Evolutionary conservation across 2,329 filamentous ascomycete genomes (phyloP).

Genomic region (Verticillium nonalfalfae): DNA sequence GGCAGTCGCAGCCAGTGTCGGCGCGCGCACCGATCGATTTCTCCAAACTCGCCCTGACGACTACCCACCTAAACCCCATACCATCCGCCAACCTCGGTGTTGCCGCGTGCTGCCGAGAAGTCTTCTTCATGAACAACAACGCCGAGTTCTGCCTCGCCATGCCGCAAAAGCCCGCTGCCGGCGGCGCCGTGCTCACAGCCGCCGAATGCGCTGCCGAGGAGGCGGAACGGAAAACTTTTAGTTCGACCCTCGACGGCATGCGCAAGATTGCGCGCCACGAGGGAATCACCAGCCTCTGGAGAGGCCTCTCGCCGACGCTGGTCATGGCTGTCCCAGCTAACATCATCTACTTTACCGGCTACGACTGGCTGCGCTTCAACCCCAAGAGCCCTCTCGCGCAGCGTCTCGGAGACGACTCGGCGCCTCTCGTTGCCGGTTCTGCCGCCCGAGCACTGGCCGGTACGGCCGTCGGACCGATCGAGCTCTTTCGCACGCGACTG

Average conservation of each 20-base stretch:
- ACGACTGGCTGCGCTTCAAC: slow-evolving; percentile 85
- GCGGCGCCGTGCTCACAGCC: slow-evolving; percentile 39
- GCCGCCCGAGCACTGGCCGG: slow-evolving; percentile 75
- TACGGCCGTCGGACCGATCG: slow-evolving; percentile 78
- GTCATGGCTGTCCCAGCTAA: slow-evolving; percentile 93
- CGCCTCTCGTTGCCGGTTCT: slow-evolving; percentile 75
- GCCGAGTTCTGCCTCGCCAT: slow-evolving; percentile 75
- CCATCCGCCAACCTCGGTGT: slow-evolving; percentile 79
- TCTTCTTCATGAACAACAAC: slow-evolving; percentile 91
- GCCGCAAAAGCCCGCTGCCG: slow-evolving; percentile 42
- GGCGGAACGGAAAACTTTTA: slow-evolving; percentile 75
- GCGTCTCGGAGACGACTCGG: slow-evolving; percentile 60
- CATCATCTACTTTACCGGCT: slow-evolving; percentile 97
- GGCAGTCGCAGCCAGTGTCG: slow-evolving; percentile 71
- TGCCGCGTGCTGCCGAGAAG: slow-evolving; percentile 90
- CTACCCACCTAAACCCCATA: slow-evolving; percentile 58
- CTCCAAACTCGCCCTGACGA: slow-evolving; percentile 48
- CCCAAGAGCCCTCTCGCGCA: slow-evolving; percentile 63
- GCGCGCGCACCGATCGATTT: slow-evolving; percentile 45
- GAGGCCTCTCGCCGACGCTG: slow-evolving; percentile 87
- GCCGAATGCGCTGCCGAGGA: slow-evolving; percentile 83
- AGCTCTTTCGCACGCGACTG: slow-evolving; percentile 88
- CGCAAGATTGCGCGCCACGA: slow-evolving; percentile 94
- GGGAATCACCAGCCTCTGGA: slow-evolving; percentile 80
- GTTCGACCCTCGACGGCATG: slow-evolving; percentile 84